phyloP scores from a whole-genome alignment of 2,329 filamentous ascomycete genomes.

The Penicillium thymicola region DNA sequence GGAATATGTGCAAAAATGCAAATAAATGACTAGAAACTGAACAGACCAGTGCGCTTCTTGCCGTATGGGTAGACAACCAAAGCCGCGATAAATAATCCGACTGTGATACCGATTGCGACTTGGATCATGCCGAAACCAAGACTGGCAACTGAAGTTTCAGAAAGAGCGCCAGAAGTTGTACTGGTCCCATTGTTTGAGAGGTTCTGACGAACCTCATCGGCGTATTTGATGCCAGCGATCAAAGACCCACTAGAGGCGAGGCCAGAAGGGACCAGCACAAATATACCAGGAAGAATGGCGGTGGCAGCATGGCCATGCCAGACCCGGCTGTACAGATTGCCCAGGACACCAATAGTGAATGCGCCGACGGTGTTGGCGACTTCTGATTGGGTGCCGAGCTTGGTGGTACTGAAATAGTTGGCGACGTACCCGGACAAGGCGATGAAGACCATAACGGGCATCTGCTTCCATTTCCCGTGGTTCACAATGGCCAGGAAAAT shows the following conservation, averaged over 20 bases:
- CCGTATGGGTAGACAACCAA: slow-evolving; percentile 49
- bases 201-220: slow-evolving; percentile 50
- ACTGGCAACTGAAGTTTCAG: slow-evolving; percentile 44
- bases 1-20: slow-evolving; percentile 3
- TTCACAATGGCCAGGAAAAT: slow-evolving; percentile 75
- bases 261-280: slow-evolving; percentile 64
- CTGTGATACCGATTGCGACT: slow-evolving; percentile 50
- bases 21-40: slow-evolving; percentile 39
- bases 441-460: slow-evolving; percentile 74
- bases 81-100: slow-evolving; percentile 48
- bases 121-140: slow-evolving; percentile 51
- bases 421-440: slow-evolving; percentile 72
- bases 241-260: slow-evolving; percentile 58
- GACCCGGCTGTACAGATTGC: slow-evolving; percentile 72
- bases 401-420: slow-evolving; percentile 69
- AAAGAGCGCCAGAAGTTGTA: slow-evolving; percentile 17
- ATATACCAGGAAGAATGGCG: slow-evolving; percentile 84
- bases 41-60: slow-evolving; percentile 49
- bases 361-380: slow-evolving; percentile 77
- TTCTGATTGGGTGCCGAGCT: slow-evolving; percentile 68
- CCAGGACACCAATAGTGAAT: slow-evolving; percentile 73
- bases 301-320: slow-evolving; percentile 79
- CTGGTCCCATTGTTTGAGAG: slow-evolving; percentile 25
- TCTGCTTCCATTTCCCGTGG: slow-evolving; percentile 77
- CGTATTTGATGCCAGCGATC: slow-evolving; percentile 56